Percentiles rank a stretch among this genome's conserved stretches.
Conservation (phyloP, 2,329 filamentous ascomycete genomes). For the Fusarium irregulare region DNA sequence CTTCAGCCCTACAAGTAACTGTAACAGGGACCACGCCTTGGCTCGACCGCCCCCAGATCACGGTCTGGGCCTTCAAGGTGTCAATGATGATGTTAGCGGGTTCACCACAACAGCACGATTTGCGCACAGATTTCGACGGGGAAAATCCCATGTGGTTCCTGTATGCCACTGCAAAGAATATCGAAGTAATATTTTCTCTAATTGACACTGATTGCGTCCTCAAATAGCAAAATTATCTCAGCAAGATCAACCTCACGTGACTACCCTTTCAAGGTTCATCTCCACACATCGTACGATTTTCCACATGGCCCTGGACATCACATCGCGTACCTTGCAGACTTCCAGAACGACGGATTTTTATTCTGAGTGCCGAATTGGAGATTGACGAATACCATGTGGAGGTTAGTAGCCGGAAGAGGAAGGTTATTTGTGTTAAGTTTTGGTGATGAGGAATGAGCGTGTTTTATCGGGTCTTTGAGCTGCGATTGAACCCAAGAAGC, state of each 20-base stretch:
- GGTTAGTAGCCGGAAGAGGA: conserved; percentile 1
- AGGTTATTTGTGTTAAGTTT: background rate
- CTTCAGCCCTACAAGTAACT: conserved; percentile 35
- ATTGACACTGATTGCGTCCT: background rate
- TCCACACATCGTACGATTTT: conserved; percentile 43
- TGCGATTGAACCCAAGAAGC: background rate
- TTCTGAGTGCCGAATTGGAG: conserved; percentile 13
- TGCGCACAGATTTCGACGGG: background rate
- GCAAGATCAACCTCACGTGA: conserved; percentile 20
- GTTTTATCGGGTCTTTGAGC: background rate
- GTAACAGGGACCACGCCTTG: conserved; percentile 39
- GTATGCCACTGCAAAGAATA: accelerated
- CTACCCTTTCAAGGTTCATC: conserved; percentile 27
- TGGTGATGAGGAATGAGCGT: background rate
- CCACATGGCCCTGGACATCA: conserved; percentile 20
- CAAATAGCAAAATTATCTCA: background rate
- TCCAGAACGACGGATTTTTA: background rate
- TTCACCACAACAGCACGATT: background rate
- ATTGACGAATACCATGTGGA: conserved; percentile 1
- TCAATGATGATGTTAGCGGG: conserved; percentile 6
- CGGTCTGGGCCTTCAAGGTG: conserved; percentile 40
- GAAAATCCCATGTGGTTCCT: accelerated
- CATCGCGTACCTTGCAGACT: background rate
- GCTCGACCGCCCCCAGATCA: conserved; percentile 27
- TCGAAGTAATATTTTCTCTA: accelerated